Evolutionary conservation across 2,329 filamentous ascomycete species (phyloP).

Genomic region (Alternaria triticina): DNA sequence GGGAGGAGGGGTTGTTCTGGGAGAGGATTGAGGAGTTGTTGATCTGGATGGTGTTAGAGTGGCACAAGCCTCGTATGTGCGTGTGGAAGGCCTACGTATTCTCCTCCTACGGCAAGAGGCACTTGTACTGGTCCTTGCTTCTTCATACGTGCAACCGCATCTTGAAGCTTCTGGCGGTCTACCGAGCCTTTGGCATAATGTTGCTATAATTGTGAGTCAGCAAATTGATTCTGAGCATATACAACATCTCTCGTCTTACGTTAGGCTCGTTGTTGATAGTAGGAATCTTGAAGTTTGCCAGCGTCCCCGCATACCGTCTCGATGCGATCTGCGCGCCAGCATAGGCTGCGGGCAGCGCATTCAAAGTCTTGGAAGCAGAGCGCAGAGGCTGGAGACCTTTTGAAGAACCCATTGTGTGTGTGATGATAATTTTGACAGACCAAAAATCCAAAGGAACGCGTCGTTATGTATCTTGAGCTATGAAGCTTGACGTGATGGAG

Average conservation of each 20-base stretch:
- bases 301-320: constrained; percentile 57
- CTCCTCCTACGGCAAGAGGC: constrained; percentile 82
- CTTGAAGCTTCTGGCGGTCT: constrained; percentile 76
- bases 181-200: constrained; percentile 85
- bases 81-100: constrained; percentile 64
- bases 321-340: constrained; percentile 32
- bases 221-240: not conserved
- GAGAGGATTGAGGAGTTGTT: constrained; percentile 69
- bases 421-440: not conserved
- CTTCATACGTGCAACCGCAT: constrained; percentile 74
- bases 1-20: constrained; percentile 84
- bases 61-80: not conserved
- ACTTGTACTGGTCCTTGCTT: constrained; percentile 75
- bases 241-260: constrained; percentile 60
- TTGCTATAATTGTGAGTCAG: constrained; percentile 65
- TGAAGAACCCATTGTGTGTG: constrained; percentile 40
- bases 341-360: constrained; percentile 26
- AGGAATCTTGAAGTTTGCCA: constrained; percentile 88
- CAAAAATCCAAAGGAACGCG: constrained; percentile 1
- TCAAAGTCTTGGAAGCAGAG: constrained; percentile 36
- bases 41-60: constrained; percentile 57
- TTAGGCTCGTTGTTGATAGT: constrained; percentile 94
- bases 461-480: constrained; percentile 32
- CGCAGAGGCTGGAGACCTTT: constrained; percentile 40
- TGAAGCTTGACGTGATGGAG: constrained; percentile 22